A percentile compares a stretch with the other conserved stretches of the same genome.
Conservation (phyloP, 2,329 filamentous ascomycete species). For the Alternaria novae-zelandiae region DNA sequence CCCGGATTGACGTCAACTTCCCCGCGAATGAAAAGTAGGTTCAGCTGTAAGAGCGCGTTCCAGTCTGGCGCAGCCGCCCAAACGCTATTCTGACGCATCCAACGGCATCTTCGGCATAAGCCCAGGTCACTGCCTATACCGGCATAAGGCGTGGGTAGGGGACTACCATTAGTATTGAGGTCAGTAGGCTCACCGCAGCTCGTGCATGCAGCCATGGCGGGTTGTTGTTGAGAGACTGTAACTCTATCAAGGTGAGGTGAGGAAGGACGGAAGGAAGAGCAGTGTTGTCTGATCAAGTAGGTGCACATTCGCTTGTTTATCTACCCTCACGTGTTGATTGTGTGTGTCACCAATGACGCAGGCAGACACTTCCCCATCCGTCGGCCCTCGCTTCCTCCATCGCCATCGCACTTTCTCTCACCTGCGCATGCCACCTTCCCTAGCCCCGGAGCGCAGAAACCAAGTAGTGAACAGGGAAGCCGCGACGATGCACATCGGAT, state of each 20-base stretch:
- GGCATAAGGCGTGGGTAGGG: not conserved
- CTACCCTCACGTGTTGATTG: not conserved
- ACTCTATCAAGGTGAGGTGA: not conserved
- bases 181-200: not conserved
- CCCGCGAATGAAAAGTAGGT: too few relatives aligned
- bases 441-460: too few relatives aligned
- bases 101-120: not conserved
- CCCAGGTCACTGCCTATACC: rapidly evolving
- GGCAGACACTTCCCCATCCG: not conserved
- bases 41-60: too few relatives aligned
- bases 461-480: rapidly evolving
- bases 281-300: not conserved
- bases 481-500: not conserved
- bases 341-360: not conserved
- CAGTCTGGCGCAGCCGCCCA: not conserved
- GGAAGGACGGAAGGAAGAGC: not conserved
- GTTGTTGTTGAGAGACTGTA: not conserved
- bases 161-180: rapidly evolving
- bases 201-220: not conserved
- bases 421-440: not conserved
- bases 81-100: not conserved
- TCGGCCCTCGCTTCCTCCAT: not conserved
- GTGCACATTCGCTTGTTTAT: not conserved
- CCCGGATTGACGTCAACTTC: not conserved
- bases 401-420: not conserved